A percentile compares a stretch with the other conserved stretches of the same genome.
phyloP scores from a whole-genome alignment of 2,329 filamentous ascomycete genomes.

The Chaetothyriales sp. region DNA sequence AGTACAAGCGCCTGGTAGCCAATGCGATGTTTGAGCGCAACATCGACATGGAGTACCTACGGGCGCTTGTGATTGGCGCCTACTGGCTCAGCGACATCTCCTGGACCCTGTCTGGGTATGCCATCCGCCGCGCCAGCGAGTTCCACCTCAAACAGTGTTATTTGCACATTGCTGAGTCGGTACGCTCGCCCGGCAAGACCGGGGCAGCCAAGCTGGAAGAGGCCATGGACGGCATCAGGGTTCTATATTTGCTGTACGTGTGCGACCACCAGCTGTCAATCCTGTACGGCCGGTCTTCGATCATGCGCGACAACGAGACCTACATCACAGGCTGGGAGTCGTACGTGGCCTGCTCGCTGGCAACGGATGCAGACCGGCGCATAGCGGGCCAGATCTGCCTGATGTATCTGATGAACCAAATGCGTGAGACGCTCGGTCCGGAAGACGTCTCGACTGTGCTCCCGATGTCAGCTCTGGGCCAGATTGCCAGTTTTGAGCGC shows the following conservation, averaged over 20 bases:
- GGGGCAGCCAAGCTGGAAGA: conserved; percentile 14
- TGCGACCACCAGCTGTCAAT: conserved; percentile 32
- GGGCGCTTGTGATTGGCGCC: conserved; percentile 39
- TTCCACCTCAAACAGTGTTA: conserved; percentile 30
- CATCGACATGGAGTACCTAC: conserved; percentile 36
- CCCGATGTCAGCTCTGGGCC: conserved; percentile 25
- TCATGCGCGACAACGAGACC: conserved; percentile 25
- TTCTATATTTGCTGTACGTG: conserved; percentile 31
- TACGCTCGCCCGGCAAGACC: conserved; percentile 13
- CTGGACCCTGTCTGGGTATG: conserved; percentile 30
- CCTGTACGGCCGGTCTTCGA: conserved; percentile 29
- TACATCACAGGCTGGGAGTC: conserved; percentile 23
- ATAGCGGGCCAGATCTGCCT: conserved; percentile 29
- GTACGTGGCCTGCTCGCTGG: conserved; percentile 21
- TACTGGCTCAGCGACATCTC: conserved; percentile 42
- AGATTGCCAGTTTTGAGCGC: conserved; percentile 27
- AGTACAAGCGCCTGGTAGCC: conserved; percentile 38
- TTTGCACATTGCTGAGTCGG: conserved; percentile 20
- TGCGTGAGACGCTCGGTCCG: conserved; percentile 30
- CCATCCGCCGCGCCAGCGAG: conserved; percentile 30
- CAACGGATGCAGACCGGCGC: conserved; percentile 22
- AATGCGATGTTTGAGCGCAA: conserved; percentile 38
- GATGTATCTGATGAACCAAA: conserved; percentile 30
- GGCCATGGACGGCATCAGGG: conserved; percentile 21
- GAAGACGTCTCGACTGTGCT: conserved; percentile 23